Evolutionary conservation across 495 filamentous ascomycete species (phyloP).

Genomic region (Recurvomyces mirabilis): DNA sequence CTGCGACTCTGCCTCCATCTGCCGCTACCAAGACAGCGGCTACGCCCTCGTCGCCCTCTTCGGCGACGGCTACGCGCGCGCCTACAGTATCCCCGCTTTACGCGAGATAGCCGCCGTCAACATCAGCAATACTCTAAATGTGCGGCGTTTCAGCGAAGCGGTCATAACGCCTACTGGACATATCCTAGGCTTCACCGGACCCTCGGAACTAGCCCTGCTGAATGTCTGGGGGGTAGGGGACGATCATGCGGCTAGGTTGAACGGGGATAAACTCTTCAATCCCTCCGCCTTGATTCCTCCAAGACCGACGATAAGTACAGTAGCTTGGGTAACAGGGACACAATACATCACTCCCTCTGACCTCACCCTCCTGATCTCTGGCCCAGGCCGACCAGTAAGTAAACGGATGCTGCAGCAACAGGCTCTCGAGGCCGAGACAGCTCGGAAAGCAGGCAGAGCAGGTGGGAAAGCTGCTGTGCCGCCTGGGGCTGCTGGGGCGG

Average conservation of each 20-base stretch:
- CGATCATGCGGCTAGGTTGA: conserved; percentile 37
- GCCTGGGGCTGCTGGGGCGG: conserved; percentile 8
- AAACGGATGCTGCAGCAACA: conserved; percentile 62
- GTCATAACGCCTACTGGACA: conserved; percentile 65
- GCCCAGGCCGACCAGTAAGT: conserved; percentile 72
- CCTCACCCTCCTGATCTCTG: conserved; percentile 83
- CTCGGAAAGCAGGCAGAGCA: conserved; percentile 41
- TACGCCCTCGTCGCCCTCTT: conserved; percentile 75
- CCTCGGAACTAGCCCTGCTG: conserved; percentile 68
- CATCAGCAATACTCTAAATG: conserved; percentile 56
- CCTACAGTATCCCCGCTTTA: conserved; percentile 73
- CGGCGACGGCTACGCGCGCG: conserved; percentile 62
- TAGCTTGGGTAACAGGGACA: conserved; percentile 94
- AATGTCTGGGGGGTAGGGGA: conserved; percentile 72
- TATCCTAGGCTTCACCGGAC: conserved; percentile 79
- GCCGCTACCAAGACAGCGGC: conserved; percentile 58
- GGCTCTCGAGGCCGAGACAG: conserved; percentile 46
- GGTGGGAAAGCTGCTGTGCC: conserved; percentile 21
- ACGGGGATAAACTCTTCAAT: conserved; percentile 68
- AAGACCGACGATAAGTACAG: conserved; percentile 86
- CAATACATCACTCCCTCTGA: conserved; percentile 84
- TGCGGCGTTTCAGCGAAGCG: conserved; percentile 53
- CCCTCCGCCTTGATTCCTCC: conserved; percentile 57
- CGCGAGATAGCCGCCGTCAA: conserved; percentile 67
- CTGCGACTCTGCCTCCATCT: conserved; percentile 66